Evolutionary conservation across 768 basidiomycete species (phyloP), one percentile per base, ranked within the genome.

Genomic region (Termitomyces heimii): DNA sequence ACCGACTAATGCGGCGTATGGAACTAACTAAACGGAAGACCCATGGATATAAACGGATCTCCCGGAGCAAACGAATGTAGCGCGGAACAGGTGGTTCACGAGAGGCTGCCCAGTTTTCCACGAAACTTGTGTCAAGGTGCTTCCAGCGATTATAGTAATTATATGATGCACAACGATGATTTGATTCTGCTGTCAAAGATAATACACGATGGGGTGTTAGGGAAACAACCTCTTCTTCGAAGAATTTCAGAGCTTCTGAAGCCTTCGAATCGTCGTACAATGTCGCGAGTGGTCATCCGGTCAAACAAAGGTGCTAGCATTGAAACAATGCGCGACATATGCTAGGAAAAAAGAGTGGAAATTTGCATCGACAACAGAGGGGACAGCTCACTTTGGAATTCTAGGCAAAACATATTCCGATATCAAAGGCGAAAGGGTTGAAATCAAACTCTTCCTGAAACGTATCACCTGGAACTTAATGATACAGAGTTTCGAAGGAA

Each of bases 391-490:
- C 4, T 59, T 51, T 67, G 59, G 43, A 53, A 62, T 3, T 32
- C 24, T 0, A 3, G 1, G 35, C 59, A 56, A 14, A 63, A 48
- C n/a, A 58, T 7, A 53, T 53, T 4, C 61, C 60, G 18, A 70
- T 65, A 35, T 68, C 68, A 35, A 57, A 68, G 8, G 63, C 63
- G 50, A 68, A 70, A 2, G 69, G 68, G 35, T 69, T 60, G 35
- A 65, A 68, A 47, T 63, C 62, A 3, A 59, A 40, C 57, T 70
- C 68, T 4, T 65, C 68, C 46, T 67, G 66, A 0, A 14, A 28
- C 12, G 62, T 62, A 46, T 70, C 67, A 8, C 35, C 12, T 4
- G 60, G 53, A 1, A 47, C 16, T 10, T 47, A 43, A 1, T 42
- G 18, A 26, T 22, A 10, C 13, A 37, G 24, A 0, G 48, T 55